Evolutionary conservation across 2,329 filamentous ascomycete species (phyloP).

Genomic region (Aspergillus persii): DNA sequence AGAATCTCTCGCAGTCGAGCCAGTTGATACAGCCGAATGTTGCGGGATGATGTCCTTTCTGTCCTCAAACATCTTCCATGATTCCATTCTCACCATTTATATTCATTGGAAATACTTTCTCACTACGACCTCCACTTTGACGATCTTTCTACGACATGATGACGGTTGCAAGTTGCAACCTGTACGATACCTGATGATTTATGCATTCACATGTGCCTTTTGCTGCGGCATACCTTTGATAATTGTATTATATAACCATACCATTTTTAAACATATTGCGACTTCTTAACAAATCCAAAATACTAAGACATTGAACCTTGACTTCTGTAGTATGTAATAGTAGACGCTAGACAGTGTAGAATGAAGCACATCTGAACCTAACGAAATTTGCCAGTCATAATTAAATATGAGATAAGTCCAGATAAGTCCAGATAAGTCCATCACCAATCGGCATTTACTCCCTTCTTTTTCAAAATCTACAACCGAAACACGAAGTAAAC

Average conservation of each 20-base stretch:
- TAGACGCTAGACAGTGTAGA: no score
- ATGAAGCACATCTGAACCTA: no score
- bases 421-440: no score
- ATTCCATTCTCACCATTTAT: not conserved
- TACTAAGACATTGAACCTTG: no score
- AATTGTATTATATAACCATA: not conserved
- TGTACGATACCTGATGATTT: not conserved
- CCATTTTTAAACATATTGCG: not conserved
- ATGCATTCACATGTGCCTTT: not conserved
- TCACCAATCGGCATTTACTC: no score
- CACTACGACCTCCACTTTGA: not conserved
- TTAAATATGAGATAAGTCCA: no score
- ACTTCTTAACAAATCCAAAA: no score
- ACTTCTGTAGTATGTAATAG: no score
- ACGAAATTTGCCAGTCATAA: no score
- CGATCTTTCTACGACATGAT: not conserved
- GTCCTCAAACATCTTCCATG: no score
- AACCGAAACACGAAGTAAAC: no score
- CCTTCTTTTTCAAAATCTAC: no score
- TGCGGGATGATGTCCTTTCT: not conserved
- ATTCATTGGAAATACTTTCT: not conserved
- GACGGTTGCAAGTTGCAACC: not conserved
- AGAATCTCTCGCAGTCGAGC: not conserved
- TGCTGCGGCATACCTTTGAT: not conserved
- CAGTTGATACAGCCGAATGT: not conserved